These are phyloP conservation scores for Cruciata laevipes DNA, from an alignment of 257 asterid species.

Conservation along the genomic window DNA sequence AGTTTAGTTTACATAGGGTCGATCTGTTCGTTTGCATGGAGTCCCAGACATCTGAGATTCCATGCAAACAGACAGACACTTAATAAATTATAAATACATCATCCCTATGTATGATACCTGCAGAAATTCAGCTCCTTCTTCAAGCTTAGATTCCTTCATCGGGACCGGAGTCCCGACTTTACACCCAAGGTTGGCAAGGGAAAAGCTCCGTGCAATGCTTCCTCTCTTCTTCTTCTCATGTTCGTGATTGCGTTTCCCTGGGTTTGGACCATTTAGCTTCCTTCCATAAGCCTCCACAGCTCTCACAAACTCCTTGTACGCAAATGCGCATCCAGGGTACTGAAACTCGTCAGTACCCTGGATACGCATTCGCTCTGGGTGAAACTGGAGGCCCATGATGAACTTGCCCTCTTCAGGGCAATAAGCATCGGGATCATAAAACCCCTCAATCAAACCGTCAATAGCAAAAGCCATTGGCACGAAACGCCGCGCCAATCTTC, in stretches of 20 bases:
- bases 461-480: conserved; percentile 87
- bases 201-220: conserved; percentile 45
- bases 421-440: conserved; percentile 77
- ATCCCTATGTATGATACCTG: conserved; percentile 32
- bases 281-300: conserved; percentile 65
- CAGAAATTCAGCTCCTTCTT: conserved; percentile 69
- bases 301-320: conserved; percentile 64
- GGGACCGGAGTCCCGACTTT: conserved; percentile 13
- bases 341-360: conserved; percentile 58
- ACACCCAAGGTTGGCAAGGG: conserved; percentile 49
- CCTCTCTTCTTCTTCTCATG: conserved; percentile 45
- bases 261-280: conserved; percentile 34
- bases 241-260: conserved; percentile 30
- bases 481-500: conserved; percentile 69
- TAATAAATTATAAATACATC: too few relatives aligned
- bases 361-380: conserved; percentile 79
- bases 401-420: conserved; percentile 82
- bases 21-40: not conserved
- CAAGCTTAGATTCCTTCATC: conserved; percentile 45
- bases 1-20: not conserved
- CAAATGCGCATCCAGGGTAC: conserved; percentile 73
- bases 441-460: conserved; percentile 81
- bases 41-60: not conserved
- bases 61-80: not conserved
- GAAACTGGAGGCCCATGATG: conserved; percentile 91